These are phyloP conservation scores for Paecilomyces formosus DNA, from an alignment of 2,329 filamentous ascomycete genomes.

Conservation along the genomic window DNA sequence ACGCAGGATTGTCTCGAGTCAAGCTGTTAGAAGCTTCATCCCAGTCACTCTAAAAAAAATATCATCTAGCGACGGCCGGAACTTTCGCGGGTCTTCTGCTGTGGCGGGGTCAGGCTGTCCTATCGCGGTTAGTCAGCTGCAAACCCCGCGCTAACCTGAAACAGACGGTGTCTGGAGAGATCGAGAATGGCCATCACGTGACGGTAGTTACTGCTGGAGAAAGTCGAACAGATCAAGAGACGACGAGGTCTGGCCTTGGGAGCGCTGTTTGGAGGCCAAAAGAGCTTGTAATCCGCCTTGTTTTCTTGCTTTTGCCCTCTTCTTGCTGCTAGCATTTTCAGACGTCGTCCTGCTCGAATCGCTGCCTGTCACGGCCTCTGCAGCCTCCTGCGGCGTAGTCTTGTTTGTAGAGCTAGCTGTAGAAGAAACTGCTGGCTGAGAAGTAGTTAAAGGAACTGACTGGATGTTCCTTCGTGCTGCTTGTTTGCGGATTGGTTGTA, in stretches of 20 bases:
- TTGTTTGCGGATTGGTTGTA: conserved; percentile 16
- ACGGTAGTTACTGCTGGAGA: conserved; percentile 32
- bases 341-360: conserved; percentile 7
- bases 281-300: conserved; percentile 47
- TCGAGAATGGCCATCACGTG: conserved; percentile 43
- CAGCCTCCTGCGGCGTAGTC: conserved; percentile 6
- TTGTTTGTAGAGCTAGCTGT: conserved; percentile 4
- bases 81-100: conserved; percentile 10
- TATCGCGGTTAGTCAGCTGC: neutral
- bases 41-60: conserved; percentile 3
- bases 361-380: conserved; percentile 3
- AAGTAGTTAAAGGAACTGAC: conserved; percentile 2
- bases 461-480: conserved; percentile 6
- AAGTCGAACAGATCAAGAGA: conserved; percentile 49
- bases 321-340: conserved; percentile 45
- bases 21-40: neutral
- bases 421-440: conserved; percentile 5
- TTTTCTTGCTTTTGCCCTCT: conserved; percentile 48
- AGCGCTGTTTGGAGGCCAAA: conserved; percentile 37
- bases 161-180: conserved; percentile 35
- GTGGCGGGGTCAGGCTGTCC: conserved; percentile 1
- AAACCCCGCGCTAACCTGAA: conserved; percentile 28
- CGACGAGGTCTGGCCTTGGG: conserved; percentile 17
- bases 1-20: neutral
- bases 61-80: conserved; percentile 5